A percentile compares a stretch with the other conserved stretches of the same genome.
phyloP scores from a whole-genome alignment of 1,284 basidiomycete species.

The Ustilago bromivora region DNA sequence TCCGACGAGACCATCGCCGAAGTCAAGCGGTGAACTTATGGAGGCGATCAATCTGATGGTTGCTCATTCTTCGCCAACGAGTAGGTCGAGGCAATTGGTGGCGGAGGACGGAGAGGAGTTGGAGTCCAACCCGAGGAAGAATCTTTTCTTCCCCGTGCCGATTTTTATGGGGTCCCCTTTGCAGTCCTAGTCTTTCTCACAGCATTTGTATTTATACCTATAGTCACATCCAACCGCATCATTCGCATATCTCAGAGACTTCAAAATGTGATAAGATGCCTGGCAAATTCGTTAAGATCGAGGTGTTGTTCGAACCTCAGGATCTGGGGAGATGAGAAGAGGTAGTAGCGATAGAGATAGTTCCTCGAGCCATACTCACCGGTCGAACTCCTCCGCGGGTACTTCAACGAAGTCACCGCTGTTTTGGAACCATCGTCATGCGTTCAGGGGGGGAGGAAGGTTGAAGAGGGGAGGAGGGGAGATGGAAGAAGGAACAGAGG shows the following conservation, averaged over 20 bases:
- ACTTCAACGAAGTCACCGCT: not conserved
- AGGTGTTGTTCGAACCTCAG: not conserved
- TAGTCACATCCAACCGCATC: not conserved
- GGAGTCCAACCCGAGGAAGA: slow-evolving; percentile 27
- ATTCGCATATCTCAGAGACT: not conserved
- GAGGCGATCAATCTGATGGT: slow-evolving; percentile 32
- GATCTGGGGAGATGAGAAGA: not conserved
- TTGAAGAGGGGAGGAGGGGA: not conserved
- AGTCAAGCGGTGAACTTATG: slow-evolving; percentile 9
- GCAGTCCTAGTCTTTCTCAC: slow-evolving; percentile 6
- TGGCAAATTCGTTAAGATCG: not conserved
- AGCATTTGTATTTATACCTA: slow-evolving; percentile 20
- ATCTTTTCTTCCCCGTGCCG: slow-evolving; percentile 39
- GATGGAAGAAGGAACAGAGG: not conserved
- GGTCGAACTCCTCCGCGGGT: not conserved
- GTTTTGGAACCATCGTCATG: not conserved
- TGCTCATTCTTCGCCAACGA: slow-evolving; percentile 29
- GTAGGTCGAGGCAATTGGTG: slow-evolving; percentile 8
- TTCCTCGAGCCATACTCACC: slow-evolving; percentile 15
- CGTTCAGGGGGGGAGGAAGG: not conserved
- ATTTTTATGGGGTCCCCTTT: slow-evolving; percentile 39
- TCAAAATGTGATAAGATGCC: not conserved
- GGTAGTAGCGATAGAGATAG: slow-evolving; percentile 20
- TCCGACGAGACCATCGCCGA: slow-evolving; percentile 15
- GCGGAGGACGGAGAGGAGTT: slow-evolving; percentile 9